phyloP scores from a whole-genome alignment of 2,329 filamentous ascomycete species.

The Colletotrichum neosansevieriae region DNA sequence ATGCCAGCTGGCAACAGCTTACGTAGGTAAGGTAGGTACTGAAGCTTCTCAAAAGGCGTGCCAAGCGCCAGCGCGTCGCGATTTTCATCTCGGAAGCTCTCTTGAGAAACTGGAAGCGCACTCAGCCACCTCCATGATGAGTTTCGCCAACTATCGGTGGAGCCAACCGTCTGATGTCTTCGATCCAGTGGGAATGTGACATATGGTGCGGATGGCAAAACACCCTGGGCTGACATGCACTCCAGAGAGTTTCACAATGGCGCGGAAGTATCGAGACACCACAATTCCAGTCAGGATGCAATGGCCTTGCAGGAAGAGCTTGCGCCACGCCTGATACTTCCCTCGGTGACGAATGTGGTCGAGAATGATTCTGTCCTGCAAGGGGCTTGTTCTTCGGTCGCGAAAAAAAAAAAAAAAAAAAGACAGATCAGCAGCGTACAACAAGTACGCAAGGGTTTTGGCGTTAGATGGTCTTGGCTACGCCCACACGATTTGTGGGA shows the following conservation, averaged over 20 bases:
- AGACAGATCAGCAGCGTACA: constrained; percentile 20
- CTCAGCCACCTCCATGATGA: constrained; percentile 14
- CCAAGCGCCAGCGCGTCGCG: neutral
- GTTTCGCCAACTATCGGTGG: too few relatives aligned
- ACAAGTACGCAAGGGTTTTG: constrained; percentile 4
- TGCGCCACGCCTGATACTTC: neutral
- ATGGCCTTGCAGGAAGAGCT: too few relatives aligned
- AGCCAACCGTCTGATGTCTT: too few relatives aligned
- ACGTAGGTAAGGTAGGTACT: too few relatives aligned
- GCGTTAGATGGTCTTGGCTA: constrained; percentile 24
- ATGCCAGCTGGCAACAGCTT: constrained; percentile 6
- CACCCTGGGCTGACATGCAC: neutral
- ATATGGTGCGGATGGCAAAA: too few relatives aligned
- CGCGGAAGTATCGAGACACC: too few relatives aligned
- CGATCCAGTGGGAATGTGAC: too few relatives aligned
- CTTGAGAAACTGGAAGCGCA: constrained; percentile 6
- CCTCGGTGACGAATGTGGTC: neutral
- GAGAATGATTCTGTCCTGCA: neutral
- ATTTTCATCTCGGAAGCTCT: constrained; percentile 1
- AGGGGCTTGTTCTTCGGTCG: neutral
- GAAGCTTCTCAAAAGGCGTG: neutral
- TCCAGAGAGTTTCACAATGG: neutral
- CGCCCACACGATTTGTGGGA: neutral
- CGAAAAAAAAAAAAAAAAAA: too few relatives aligned
- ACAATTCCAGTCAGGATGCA: too few relatives aligned